Conservation (phyloP, 257 asterid genomes). For the Solanum ossicruentum region DNA sequence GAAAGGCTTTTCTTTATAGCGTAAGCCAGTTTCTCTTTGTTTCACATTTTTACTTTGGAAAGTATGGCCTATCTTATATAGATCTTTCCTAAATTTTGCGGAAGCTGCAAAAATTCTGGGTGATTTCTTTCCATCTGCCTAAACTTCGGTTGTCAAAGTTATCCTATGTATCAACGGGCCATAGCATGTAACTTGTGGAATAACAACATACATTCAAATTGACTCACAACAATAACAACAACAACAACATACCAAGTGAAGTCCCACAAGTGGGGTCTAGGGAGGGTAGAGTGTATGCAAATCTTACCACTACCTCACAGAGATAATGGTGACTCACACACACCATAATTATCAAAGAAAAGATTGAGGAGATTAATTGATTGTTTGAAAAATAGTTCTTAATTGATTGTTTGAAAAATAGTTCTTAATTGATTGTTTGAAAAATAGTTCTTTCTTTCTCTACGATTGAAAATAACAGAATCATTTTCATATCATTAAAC, state of each 20-base stretch:
- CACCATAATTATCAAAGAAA: background rate
- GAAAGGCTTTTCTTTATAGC: conserved; percentile 97
- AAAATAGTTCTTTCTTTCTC: background rate
- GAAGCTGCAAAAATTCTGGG: background rate
- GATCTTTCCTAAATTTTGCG: background rate
- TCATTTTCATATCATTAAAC: background rate
- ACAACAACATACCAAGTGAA: too few relatives aligned
- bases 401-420: too few relatives aligned
- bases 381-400: background rate
- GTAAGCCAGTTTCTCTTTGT: conserved; percentile 31
- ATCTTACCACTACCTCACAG: too few relatives aligned
- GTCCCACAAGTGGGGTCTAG: too few relatives aligned
- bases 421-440: background rate
- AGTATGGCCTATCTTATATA: background rate
- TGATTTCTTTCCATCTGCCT: background rate
- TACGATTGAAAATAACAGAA: background rate
- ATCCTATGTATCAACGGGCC: background rate
- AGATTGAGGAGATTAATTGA: background rate
- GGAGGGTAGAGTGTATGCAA: too few relatives aligned
- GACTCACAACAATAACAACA: background rate
- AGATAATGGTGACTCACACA: background rate
- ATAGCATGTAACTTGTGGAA: background rate
- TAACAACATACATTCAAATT: background rate
- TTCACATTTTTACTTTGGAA: background rate
- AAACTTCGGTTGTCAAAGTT: background rate